Base-by-base conservation (phyloP, 306 rosid species). In the Prunus fruticosa region DNA sequence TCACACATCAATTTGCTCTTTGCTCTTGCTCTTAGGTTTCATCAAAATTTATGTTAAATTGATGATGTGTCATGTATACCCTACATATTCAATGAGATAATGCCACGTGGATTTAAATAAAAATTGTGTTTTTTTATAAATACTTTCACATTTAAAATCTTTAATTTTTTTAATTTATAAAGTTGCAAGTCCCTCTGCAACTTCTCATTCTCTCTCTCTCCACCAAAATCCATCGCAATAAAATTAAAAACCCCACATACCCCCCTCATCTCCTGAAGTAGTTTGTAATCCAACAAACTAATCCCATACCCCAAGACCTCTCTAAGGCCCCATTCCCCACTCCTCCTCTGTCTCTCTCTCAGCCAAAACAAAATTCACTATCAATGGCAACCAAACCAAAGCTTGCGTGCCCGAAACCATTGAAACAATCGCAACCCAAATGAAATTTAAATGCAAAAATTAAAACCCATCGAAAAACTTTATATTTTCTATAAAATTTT, bases 401-500 rank as follows among this genome's bases (percentile, higher is more conserved):
- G 85, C 73, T 90, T 83, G 91, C 93, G 91, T 90, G 90, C 79
- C 80, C 43, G 79, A 82, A 83, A 79, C 84, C 81, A 67, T 57
- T 72, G 63, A 64, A 54, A 53, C 58, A 46, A 67, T 34, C 34
- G 11, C 73, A 52, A 51, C 56, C 76, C 67, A 20, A 34, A 23
- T 5, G 34, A 70, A 41, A 74, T 67, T 34, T 45, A 51, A 22
- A 52, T 14, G 41, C 34, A 22, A 57, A 2, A 64, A 27, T 62
- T 9, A 67, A 65, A 51, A 47, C 84, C 78, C 67, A 45, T 46
- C 56, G 30, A 14, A 60, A 78, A 27, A 7, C 1, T 60, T 27
- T 47, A 54, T 34, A 34, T 23, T 69, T 47, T 66, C 57, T 56
- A 16, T 41, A 7, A n/a, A 61, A 0, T 45, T 47, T 74, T 9